Evolutionary conservation across 2,329 filamentous ascomycete genomes (phyloP), one percentile per base, ranked within the genome.

Genomic region (Juglanconis sp.): DNA sequence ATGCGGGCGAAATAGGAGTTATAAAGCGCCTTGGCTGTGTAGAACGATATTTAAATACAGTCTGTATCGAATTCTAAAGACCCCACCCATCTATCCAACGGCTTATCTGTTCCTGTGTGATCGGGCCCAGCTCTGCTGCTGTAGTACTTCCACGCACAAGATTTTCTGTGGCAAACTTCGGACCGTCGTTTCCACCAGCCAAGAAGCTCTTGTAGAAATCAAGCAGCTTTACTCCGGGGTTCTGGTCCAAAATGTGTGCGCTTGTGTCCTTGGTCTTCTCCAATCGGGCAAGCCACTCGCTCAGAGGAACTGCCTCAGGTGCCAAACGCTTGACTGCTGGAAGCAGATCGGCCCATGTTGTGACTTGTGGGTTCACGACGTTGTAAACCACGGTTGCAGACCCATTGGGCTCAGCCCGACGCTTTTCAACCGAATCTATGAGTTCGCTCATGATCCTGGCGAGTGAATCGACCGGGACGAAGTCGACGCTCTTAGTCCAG

Each of bases 381-480:
- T 61, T 61, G 42, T 61, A 61, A 2, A 61, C 59, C 3, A 53
- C 34, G 1, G 58, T 60, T 17, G 30, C 17, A 1, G 59, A 53
- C 24, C 30, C 30, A 1, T 35, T 42, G 3, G 42, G 24, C 30
- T 36, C 34, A 2, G 31, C 8, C 35, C 53, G 51, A 17, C 53
- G 42, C 42, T 34, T 30, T 35, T 61, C 59, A 15, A 64, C 57
- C 3, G 63, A 60, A 30, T 64, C 64, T 7, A 68, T 53, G 8
- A 71, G 64, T 40, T 71, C 68, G 24, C 62, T 57, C 2, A 69
- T 62, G 30, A 70, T 67, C 40, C 56, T 56, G 2, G 64, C 65
- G 9, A 71, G 63, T 53, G 62, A 62, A 32, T 71, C 68, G 1
- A 70, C 69, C 0, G 69, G 69, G 17, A 68, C 63, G 68, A 68